Conservation (phyloP, 2,329 filamentous ascomycete genomes). For the Lachnellula hyalina region DNA sequence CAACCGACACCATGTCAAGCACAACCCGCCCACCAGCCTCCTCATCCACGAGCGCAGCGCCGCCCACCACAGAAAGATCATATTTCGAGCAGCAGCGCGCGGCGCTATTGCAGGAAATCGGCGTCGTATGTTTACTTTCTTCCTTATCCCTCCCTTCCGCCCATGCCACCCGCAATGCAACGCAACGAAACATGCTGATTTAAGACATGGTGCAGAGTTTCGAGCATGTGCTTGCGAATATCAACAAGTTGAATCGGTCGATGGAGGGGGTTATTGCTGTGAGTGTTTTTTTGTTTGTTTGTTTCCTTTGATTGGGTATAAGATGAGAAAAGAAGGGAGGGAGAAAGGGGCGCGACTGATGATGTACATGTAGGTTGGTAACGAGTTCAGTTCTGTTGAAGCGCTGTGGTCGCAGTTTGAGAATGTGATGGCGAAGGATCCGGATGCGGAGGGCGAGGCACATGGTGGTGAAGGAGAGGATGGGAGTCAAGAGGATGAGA, state of each 20-base stretch:
- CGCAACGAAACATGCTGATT: constrained; percentile 1
- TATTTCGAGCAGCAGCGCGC: constrained; percentile 76
- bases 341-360: neutral
- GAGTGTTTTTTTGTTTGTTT: constrained; percentile 27
- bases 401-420: constrained; percentile 97
- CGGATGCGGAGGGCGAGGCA: constrained; percentile 33
- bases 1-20: constrained; percentile 18
- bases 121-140: constrained; percentile 48
- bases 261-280: constrained; percentile 88
- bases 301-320: neutral
- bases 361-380: constrained; percentile 62
- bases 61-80: constrained; percentile 40
- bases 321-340: neutral
- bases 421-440: constrained; percentile 80
- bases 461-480: constrained; percentile 25
- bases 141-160: neutral
- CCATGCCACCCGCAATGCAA: neutral
- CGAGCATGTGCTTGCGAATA: constrained; percentile 88
- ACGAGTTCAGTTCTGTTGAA: constrained; percentile 96
- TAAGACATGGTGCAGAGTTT: constrained; percentile 49
- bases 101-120: constrained; percentile 66
- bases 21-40: constrained; percentile 16
- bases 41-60: constrained; percentile 9
- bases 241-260: constrained; percentile 90
- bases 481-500: constrained; percentile 14